Percentiles rank a stretch among this genome's conserved stretches.
phyloP scores from a whole-genome alignment of 495 filamentous ascomycete species.

The Astrothelium subdiscretum region DNA sequence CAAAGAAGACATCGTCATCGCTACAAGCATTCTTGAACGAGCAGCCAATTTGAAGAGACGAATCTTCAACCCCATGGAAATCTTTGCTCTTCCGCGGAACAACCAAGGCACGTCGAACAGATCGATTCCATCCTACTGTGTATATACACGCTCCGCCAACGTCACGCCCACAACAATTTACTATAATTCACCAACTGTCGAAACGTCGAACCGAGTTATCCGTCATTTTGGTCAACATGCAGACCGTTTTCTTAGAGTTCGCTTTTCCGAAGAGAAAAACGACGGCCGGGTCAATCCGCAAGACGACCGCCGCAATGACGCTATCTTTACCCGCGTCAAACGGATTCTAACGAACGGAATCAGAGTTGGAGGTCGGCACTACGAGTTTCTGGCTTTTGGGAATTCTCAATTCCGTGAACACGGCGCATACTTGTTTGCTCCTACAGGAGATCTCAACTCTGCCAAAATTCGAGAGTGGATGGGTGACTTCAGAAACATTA shows the following conservation, averaged over 20 bases:
- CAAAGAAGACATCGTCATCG: constrained; percentile 34
- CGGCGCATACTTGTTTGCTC: constrained; percentile 81
- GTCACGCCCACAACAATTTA: constrained; percentile 77
- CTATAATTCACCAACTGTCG: constrained; percentile 63
- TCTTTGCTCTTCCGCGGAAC: constrained; percentile 47
- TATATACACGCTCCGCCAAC: constrained; percentile 59
- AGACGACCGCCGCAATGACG: constrained; percentile 47
- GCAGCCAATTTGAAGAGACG: constrained; percentile 46
- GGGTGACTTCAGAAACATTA: constrained; percentile 73
- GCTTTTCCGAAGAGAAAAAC: constrained; percentile 76
- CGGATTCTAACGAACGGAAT: constrained; percentile 68
- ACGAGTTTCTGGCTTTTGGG: constrained; percentile 86
- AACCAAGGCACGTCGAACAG: constrained; percentile 36
- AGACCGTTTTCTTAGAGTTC: constrained; percentile 85
- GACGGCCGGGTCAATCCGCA: constrained; percentile 47
- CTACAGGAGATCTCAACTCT: constrained; percentile 46
- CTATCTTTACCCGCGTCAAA: constrained; percentile 62
- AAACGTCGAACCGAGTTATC: constrained; percentile 80
- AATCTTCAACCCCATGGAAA: constrained; percentile 59
- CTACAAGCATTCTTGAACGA: constrained; percentile 49
- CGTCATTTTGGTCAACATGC: constrained; percentile 52
- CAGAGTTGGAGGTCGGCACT: constrained; percentile 64
- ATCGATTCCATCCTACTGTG: constrained; percentile 58
- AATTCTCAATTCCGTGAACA: constrained; percentile 93
- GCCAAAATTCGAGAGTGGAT: constrained; percentile 79